Evolutionary conservation across 2,329 filamentous ascomycete species (phyloP).

Genomic region (Curvularia spicifera): DNA sequence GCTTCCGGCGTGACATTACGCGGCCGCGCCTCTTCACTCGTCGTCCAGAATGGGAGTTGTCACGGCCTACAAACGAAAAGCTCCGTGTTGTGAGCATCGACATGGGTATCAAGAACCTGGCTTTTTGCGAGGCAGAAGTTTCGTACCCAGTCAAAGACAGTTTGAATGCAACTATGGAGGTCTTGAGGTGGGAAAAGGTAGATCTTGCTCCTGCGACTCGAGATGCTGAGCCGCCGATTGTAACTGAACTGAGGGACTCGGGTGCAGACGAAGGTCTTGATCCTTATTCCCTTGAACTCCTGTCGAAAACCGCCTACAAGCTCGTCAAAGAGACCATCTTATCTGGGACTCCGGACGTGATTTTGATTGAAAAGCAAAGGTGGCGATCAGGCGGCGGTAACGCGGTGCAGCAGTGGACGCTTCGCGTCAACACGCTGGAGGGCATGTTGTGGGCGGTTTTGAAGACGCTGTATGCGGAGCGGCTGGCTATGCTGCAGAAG

Average conservation of each 20-base stretch:
- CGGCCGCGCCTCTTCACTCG: constrained; percentile 9
- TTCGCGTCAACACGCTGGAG: constrained; percentile 82
- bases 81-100: constrained; percentile 75
- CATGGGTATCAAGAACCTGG: constrained; percentile 83
- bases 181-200: constrained; percentile 42
- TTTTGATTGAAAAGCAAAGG: constrained; percentile 73
- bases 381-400: constrained; percentile 68
- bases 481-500: neutral
- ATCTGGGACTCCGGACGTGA: constrained; percentile 65
- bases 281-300: constrained; percentile 59
- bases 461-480: constrained; percentile 27
- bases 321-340: constrained; percentile 60
- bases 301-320: constrained; percentile 63
- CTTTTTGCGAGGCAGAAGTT: constrained; percentile 68
- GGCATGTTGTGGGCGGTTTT: constrained; percentile 76
- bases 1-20: constrained; percentile 54
- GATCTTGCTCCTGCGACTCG: constrained; percentile 28
- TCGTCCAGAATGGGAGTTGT: constrained; percentile 4
- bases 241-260: neutral
- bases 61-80: constrained; percentile 5
- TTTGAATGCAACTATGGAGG: constrained; percentile 30
- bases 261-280: constrained; percentile 35
- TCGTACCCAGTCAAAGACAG: constrained; percentile 8
- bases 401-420: constrained; percentile 79
- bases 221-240: neutral